Evolutionary conservation across 768 basidiomycete species (phyloP), one percentile per base, ranked within the genome.

Genomic region (Amanita rubescens): DNA sequence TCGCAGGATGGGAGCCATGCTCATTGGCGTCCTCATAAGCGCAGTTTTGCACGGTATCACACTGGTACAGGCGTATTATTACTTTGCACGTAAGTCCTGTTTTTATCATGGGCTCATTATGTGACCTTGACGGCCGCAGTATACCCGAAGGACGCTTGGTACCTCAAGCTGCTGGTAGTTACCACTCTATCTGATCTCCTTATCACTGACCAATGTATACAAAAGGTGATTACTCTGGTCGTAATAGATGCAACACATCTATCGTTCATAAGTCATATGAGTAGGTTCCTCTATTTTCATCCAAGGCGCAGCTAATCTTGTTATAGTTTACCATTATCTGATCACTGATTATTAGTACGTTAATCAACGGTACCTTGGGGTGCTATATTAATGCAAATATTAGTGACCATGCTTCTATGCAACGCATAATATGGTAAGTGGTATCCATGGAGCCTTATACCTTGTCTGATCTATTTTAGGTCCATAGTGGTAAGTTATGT

Each of bases 241-340:
- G 0, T 70, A 1, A 72, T 76, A 35, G 81, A 82, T 51, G 72
- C 72, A 1, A 60, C 71, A 2, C 78, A 81, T 59, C 70, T 80
- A n/a, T 65, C 60, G 1, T 57, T 81, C 22, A 73, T 82, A 19
- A 66, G 73, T 1, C 76, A 80, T 53, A 65, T 69, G 5, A 60
- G 81, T 75, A 55, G 44, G 74, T 61, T 35, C 7, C 5, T 0
- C 45, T 34, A 17, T 53, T 11, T 9, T 33, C 35, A 6, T 33
- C 8, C n/a, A 22, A n/a, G 14, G n/a, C 24, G 24, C n/a, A 46
- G 24, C 44, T 46, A 46, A 46, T 17, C n/a, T 17, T 15, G 27
- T n/a, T 10, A 9, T 30, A 79, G 79, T 72, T 11, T 81, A 80
- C 55, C 67, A 72, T 15, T 80, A 80, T 58, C 60, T 76, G n/a